Base-by-base conservation (phyloP, 1,139 yeast genomes). In the Pichia sp. region DNA sequence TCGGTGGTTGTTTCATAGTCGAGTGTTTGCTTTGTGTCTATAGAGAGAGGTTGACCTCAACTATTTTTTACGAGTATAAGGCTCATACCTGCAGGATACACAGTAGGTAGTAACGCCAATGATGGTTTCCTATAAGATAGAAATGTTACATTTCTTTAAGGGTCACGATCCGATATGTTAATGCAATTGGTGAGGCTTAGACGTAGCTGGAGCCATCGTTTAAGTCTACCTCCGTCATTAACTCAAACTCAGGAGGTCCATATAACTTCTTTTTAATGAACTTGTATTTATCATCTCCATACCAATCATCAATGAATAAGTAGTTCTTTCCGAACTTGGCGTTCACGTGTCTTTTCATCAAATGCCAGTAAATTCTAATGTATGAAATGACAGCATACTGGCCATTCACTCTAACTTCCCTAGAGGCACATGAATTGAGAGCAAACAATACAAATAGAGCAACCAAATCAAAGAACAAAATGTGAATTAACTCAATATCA, bases 291-390 rank as follows among this genome's bases (percentile, higher is more conserved):
- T 38, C 39, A 31, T 46, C 48, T 9, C 49, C 49, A 33, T 33
- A 43, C 49, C 48, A 46, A 34, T 43, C 46, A 36, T 44, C 38
- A 4, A 43, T 15, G 22, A 45, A 42, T 18, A 33, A 6, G 21
- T 46, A 46, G 6, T 28, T 25, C 12, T 26, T 17, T n/a, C 29
- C 17, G 22, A 35, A 38, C 11, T 19, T 17, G 3, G 4, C 12
- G 21, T 30, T 34, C 10, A 32, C 5, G 6, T 22, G 29, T 20
- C 22, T 30, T 30, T 33, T 35, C 5, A 38, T 2, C 13, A 38
- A 30, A 30, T 38, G 39, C 39, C 41, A 38, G 18, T 38, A 38
- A 13, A 38, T 38, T 13, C 20, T 35, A 11, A 38, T 5, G 22
- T 28, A 38, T 3, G 41, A 24, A 15, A 20, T 27, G 1, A 35